Percentiles rank a stretch among this genome's conserved stretches.
Evolutionary conservation across 305 asterid species (phyloP).

Genomic region (Striga hermonthica): DNA sequence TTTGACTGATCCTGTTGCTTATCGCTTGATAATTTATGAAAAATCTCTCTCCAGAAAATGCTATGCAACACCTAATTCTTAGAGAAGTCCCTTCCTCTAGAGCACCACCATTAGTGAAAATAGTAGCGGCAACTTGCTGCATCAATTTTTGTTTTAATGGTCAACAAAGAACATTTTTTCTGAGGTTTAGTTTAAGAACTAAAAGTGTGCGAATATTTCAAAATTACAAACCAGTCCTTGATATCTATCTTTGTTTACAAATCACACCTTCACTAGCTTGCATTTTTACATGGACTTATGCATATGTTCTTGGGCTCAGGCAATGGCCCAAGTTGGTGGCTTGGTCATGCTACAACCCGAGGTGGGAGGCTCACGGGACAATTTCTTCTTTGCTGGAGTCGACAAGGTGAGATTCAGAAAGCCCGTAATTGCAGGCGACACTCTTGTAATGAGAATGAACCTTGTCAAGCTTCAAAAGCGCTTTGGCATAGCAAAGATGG

Average conservation of each 20-base stretch:
- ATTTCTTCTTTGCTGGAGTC: conserved; percentile 85
- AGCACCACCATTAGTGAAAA: too few relatives aligned
- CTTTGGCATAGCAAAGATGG: conserved; percentile 41
- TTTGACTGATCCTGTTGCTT: conserved; percentile 4
- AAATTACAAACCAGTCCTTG: too few relatives aligned
- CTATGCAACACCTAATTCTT: neutral
- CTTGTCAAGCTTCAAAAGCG: conserved; percentile 60
- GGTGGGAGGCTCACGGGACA: conserved; percentile 76
- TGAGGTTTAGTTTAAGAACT: neutral
- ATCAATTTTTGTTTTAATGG: neutral
- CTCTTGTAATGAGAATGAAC: conserved; percentile 91
- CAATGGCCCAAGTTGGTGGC: conserved; percentile 47
- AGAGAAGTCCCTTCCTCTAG: too few relatives aligned
- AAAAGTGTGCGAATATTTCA: too few relatives aligned
- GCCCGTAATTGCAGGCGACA: conserved; percentile 90
- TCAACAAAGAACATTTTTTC: neutral
- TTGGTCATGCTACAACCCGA: conserved; percentile 87
- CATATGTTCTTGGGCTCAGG: conserved; percentile 8
- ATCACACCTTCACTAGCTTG: neutral
- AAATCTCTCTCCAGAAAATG: neutral
- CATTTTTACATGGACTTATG: neutral
- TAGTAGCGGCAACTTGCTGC: neutral
- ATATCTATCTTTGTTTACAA: neutral
- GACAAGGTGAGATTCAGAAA: conserved; percentile 85
- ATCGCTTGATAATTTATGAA: neutral